Conservation (phyloP, 2,329 filamentous ascomycete species). For the Thelonectria discophora region DNA sequence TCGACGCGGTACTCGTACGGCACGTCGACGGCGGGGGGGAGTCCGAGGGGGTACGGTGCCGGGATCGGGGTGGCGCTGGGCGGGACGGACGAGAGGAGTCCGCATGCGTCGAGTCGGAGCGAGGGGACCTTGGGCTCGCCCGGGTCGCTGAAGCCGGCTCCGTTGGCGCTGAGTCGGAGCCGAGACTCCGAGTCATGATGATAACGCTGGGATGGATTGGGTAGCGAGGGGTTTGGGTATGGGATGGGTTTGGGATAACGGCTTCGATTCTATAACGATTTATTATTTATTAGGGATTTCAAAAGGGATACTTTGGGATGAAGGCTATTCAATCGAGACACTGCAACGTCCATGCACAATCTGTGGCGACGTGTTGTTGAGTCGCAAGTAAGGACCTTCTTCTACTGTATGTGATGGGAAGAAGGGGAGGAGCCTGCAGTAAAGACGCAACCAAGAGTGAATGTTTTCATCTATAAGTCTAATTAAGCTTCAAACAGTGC, state of each 20-base stretch:
- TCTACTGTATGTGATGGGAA: too few relatives aligned
- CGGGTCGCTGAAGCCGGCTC: neutral
- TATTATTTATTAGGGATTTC: neutral
- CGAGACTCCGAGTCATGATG: constrained; percentile 2
- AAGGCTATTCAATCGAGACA: neutral
- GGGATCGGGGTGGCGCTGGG: too few relatives aligned
- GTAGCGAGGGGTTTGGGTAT: neutral
- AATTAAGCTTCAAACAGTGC: neutral
- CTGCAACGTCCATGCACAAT: too few relatives aligned
- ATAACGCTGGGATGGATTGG: neutral
- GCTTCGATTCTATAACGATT: constrained; percentile 1
- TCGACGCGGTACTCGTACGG: constrained; percentile 1
- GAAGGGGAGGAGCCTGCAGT: too few relatives aligned
- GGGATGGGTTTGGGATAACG: neutral
- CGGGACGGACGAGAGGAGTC: neutral
- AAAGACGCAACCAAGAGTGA: too few relatives aligned
- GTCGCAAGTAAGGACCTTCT: too few relatives aligned
- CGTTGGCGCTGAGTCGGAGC: neutral
- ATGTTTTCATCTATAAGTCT: neutral
- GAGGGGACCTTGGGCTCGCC: neutral
- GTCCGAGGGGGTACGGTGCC: too few relatives aligned
- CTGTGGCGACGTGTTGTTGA: too few relatives aligned
- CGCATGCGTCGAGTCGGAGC: neutral
- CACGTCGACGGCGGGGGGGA: neutral
- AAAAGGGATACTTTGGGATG: neutral